Percentiles rank a stretch among this genome's conserved stretches.
Conservation (phyloP, 306 rosid genomes). For the Citrullus amarus region DNA sequence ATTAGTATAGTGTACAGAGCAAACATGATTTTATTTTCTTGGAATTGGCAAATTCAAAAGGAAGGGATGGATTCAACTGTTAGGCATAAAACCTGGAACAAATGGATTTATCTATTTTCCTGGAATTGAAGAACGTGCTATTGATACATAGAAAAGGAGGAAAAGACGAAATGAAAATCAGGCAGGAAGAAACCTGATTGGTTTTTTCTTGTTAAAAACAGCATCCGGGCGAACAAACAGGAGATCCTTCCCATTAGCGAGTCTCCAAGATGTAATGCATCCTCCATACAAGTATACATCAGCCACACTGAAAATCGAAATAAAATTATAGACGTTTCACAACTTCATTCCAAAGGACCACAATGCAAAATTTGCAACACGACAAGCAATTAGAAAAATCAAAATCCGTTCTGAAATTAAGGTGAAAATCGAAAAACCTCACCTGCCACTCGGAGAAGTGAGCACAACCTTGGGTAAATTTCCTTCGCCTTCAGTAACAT, state of each 20-base stretch:
- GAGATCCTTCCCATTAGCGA: conserved; percentile 64
- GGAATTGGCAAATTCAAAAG: neutral
- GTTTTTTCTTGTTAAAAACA: conserved; percentile 72
- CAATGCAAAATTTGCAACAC: neutral
- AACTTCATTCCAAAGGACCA: conserved; percentile 2
- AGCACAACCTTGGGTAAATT: conserved; percentile 72
- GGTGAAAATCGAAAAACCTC: conserved; percentile 9
- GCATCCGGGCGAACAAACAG: conserved; percentile 94
- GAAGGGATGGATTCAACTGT: neutral
- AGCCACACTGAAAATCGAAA: conserved; percentile 50
- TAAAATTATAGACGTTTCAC: neutral
- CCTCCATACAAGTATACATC: conserved; percentile 82
- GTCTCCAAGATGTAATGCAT: conserved; percentile 77
- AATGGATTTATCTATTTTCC: neutral
- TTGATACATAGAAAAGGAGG: neutral
- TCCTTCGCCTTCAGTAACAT: conserved; percentile 70
- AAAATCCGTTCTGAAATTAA: neutral
- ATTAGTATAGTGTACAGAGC: neutral
- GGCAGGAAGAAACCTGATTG: conserved; percentile 55
- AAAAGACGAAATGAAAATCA: neutral
- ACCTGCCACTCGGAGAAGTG: conserved; percentile 69
- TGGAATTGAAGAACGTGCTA: neutral
- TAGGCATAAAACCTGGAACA: neutral
- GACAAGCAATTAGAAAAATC: neutral
- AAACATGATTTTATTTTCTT: neutral